A percentile compares a stretch with the other conserved stretches of the same genome.
Conservation (phyloP, 1,139 yeast genomes). For the Yamadazyma dushanensis region DNA sequence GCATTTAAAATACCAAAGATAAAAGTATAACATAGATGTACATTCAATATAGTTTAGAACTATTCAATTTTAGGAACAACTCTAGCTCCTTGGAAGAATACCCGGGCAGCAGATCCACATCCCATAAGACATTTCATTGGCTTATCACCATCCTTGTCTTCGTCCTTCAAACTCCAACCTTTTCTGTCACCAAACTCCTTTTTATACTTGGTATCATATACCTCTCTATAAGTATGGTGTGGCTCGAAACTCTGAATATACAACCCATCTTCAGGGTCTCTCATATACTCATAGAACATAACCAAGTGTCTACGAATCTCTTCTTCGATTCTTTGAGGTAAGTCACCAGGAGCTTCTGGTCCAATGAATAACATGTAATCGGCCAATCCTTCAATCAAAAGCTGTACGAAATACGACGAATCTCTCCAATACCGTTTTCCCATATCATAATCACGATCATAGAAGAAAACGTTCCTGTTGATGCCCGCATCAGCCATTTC, state of each 20-base stretch:
- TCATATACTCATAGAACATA: slow-evolving; percentile 56
- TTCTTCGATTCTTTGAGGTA: slow-evolving; percentile 34
- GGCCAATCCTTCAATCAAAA: slow-evolving; percentile 67
- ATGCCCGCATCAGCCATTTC: slow-evolving; percentile 63
- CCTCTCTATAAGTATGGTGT: slow-evolving; percentile 50
- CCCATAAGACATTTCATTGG: slow-evolving; percentile 63
- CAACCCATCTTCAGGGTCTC: slow-evolving; percentile 59
- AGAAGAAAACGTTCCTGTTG: slow-evolving; percentile 55
- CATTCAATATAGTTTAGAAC: slow-evolving; percentile 1
- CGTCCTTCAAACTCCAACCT: slow-evolving; percentile 51
- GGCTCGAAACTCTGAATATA: slow-evolving; percentile 66
- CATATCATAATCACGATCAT: slow-evolving; percentile 63
- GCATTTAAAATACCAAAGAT: slow-evolving; percentile 77
- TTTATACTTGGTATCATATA: slow-evolving; percentile 49
- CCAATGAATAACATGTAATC: slow-evolving; percentile 58
- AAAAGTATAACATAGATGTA: slow-evolving; percentile 36
- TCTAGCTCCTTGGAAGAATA: slow-evolving; percentile 69
- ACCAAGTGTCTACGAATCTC: slow-evolving; percentile 53
- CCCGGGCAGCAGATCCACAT: slow-evolving; percentile 65
- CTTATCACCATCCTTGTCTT: slow-evolving; percentile 40
- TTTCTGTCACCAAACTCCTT: slow-evolving; percentile 58
- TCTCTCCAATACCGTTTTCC: slow-evolving; percentile 66
- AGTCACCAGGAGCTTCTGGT: slow-evolving; percentile 42
- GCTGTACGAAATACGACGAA: slow-evolving; percentile 61
- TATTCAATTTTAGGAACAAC: slow-evolving; percentile 38